Percentiles rank a stretch among this genome's conserved stretches.
These are phyloP conservation scores for Botrytis fabae DNA, from an alignment of 2,329 filamentous ascomycete species.

Conservation along the genomic window DNA sequence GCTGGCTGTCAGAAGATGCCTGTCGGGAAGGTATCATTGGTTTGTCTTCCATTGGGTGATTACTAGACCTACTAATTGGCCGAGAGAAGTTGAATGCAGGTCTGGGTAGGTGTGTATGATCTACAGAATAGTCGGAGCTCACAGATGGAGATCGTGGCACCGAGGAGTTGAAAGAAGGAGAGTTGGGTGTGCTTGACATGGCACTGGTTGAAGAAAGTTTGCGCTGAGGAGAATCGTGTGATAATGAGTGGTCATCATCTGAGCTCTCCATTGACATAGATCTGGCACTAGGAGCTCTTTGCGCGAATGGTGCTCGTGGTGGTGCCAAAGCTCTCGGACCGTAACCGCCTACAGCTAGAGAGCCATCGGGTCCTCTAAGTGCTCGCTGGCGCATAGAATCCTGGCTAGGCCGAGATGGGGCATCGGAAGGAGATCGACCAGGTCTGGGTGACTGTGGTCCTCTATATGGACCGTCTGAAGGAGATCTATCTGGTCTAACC, in stretches of 20 bases:
- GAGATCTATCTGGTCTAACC: conserved; percentile 15
- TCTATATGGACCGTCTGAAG: conserved; percentile 41
- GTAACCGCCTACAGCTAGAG: conserved; percentile 36
- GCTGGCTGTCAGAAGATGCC: conserved; percentile 66
- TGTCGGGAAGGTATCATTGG: conserved; percentile 58
- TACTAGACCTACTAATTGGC: conserved; percentile 74
- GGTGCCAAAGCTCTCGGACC: conserved; percentile 47
- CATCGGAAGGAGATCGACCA: conserved; percentile 29
- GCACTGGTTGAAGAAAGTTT: conserved; percentile 75
- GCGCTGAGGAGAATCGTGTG: conserved; percentile 61
- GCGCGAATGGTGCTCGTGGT: conserved; percentile 47
- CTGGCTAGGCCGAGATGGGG: conserved; percentile 33
- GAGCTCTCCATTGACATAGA: conserved; percentile 65
- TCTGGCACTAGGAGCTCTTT: conserved; percentile 57
- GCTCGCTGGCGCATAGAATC: conserved; percentile 37
- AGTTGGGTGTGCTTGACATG: conserved; percentile 62
- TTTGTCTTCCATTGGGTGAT: conserved; percentile 44
- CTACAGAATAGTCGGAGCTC: conserved; percentile 75
- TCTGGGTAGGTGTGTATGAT: conserved; percentile 58
- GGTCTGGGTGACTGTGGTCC: conserved; percentile 27
- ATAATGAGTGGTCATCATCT: conserved; percentile 66
- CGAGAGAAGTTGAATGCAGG: conserved; percentile 93
- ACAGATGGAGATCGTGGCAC: conserved; percentile 78
- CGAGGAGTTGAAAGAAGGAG: conserved; percentile 57
- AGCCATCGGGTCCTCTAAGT: conserved; percentile 32